Evolutionary conservation across 1,284 basidiomycete genomes (phyloP), one percentile per base, ranked within the genome.

Genomic region (Irpex sp.): DNA sequence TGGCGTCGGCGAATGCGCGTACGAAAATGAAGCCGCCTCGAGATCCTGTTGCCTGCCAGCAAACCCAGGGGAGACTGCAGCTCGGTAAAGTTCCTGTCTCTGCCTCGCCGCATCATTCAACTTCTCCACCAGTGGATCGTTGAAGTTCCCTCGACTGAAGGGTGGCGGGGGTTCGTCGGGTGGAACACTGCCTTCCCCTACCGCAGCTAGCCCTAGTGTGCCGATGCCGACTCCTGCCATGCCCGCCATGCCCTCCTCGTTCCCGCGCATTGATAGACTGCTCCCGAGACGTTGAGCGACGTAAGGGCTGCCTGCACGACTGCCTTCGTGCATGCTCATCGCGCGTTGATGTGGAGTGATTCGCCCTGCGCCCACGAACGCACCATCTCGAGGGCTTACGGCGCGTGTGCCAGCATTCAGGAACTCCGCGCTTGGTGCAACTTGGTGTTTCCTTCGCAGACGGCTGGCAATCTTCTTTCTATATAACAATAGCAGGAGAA

Each of bases 91-190:
- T 65, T 71, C 66, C 51, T 26, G 21, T 7, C 63, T 66, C 66
- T 69, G 63, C 39, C 47, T 62, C 46, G 66, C 67, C 17, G 69
- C 66, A 13, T 64, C 67, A 9, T 37, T 65, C 57, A 72, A 64
- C 65, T 73, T 72, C 65, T 73, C 71, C 51, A 61, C 63, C n/a
- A 72, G 63, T 3, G 71, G 70, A 58, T 73, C 71, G 31, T 33
- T 60, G 60, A 62, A 73, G 26, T 15, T 37, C 9, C 71, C 71
- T 5, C 62, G 61, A 0, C 68, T 72, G 67, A 74, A 73, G 17
- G 70, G 54, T 5, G 72, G 73, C 7, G 70, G 72, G 3, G 36
- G 63, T 33, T 67, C 65, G 19, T 67, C 69, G 5, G 53, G 19
- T 8, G 33, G n/a, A n/a, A 5, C n/a, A n/a, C 49, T 21, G 53